Evolutionary conservation across 306 rosid genomes (phyloP).

Genomic region (Ceratonia siliqua): DNA sequence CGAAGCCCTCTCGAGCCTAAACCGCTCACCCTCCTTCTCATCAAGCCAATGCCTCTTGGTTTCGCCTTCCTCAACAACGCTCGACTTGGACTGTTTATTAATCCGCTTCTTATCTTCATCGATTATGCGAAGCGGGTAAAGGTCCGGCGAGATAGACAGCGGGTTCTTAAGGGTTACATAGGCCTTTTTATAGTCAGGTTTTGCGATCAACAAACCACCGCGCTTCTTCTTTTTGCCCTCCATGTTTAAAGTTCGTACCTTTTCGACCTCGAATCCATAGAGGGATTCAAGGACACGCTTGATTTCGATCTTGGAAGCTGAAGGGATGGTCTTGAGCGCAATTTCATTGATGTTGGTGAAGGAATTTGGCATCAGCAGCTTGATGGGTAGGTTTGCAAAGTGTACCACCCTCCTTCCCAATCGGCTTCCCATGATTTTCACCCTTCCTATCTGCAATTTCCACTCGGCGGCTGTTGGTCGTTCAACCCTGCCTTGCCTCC

Average conservation of each 20-base stretch:
- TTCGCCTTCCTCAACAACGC: conserved; percentile 60
- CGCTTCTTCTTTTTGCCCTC: conserved; percentile 80
- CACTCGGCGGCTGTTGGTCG: not conserved
- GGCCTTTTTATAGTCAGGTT: conserved; percentile 89
- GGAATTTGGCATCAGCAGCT: conserved; percentile 64
- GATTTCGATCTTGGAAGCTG: conserved; percentile 84
- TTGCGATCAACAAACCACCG: conserved; percentile 56
- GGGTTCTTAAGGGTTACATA: conserved; percentile 73
- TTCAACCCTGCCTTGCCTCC: not conserved
- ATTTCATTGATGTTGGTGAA: conserved; percentile 60
- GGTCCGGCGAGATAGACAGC: conserved; percentile 50
- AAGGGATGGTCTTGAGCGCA: conserved; percentile 77
- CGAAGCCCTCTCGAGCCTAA: conserved; percentile 23
- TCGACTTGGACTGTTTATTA: conserved; percentile 48
- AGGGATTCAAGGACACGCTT: conserved; percentile 64
- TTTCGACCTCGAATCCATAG: conserved; percentile 72
- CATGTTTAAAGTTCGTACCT: conserved; percentile 81
- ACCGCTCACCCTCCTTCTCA: conserved; percentile 31
- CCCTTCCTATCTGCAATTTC: not conserved
- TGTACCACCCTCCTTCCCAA: conserved; percentile 62
- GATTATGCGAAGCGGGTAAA: conserved; percentile 50
- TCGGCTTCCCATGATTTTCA: conserved; percentile 56
- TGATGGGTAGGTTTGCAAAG: conserved; percentile 65
- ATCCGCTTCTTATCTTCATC: conserved; percentile 46
- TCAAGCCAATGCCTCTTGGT: conserved; percentile 75